Base-by-base conservation (phyloP, 75 land plant genomes). In the Picea glauca region DNA sequence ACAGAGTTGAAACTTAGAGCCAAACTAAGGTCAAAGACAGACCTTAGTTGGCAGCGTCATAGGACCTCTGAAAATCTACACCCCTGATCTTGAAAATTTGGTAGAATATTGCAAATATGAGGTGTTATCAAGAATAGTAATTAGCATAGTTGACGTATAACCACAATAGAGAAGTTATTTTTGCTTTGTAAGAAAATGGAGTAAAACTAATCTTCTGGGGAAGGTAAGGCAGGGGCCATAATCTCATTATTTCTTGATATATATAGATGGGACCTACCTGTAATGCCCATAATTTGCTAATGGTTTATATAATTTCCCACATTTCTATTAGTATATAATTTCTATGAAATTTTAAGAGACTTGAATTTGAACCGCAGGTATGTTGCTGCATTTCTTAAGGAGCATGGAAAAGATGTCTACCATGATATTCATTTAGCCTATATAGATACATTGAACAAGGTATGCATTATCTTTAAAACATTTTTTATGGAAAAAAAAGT, bases 361-460 rank as follows among this genome's bases (percentile, higher is more conserved):
- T 50, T 54, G 63, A 65, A 59, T 35, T 82, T 77, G 58, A 58
- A 58, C 31, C 86, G 70, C 79, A 98, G 99, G 86, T 98, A 92
- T 90, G 79, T 88, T 70, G 82, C 95, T 72, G 74, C 82, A 15
- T 98, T 98, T 80, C 88, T 98, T 40, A 98, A 88, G 78, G 94
- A 93, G 62, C 98, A 98, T 87, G 96, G 99, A 32, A 93, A 87
- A 67, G 99, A 98, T 67, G 88, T 95, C 57, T 98, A 93, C 79
- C 77, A 50, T 65, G 99, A 98, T 83, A 90, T 98, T 80, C 96
- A 93, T 75, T 86, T 83, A 17, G 99, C 96, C 60, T 98, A 98
- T 81, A 81, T 98, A 76, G 99, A 98, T 76, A 98, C 99, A 66
- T 90, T 98, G 94, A 91, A 93, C 82, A 98, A 93, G 99, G 99